phyloP scores from a whole-genome alignment of 2,329 filamentous ascomycete genomes.

The Nemania sp. region DNA sequence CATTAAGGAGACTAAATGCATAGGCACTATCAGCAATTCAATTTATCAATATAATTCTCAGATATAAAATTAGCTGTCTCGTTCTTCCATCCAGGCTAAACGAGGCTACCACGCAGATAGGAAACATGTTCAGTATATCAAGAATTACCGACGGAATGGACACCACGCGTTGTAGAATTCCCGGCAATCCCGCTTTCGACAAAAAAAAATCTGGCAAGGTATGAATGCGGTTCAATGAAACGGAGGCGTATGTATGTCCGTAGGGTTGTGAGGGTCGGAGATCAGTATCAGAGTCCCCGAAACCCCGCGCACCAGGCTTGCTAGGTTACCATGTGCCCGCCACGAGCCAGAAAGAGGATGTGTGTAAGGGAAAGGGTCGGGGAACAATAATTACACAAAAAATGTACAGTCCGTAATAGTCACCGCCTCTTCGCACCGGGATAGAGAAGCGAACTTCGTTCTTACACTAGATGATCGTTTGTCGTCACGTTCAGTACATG shows the following conservation, averaged over 20 bases:
- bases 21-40: neutral
- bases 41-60: neutral
- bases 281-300: neutral
- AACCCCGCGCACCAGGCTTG: neutral
- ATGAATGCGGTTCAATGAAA: conserved; percentile 18
- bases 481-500: neutral
- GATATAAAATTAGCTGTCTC: neutral
- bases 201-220: conserved; percentile 1
- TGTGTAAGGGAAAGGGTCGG: neutral
- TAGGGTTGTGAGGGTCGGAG: conserved; percentile 7
- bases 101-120: neutral
- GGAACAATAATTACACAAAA: conserved; percentile 3
- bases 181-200: conserved; percentile 22
- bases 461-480: conserved; percentile 2
- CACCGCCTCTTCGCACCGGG: conserved; percentile 3
- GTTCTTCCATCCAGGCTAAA: conserved; percentile 3
- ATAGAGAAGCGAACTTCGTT: no score
- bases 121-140: neutral
- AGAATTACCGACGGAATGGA: conserved; percentile 22
- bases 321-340: no score
- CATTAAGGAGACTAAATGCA: no score
- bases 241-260: neutral
- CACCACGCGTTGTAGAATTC: conserved; percentile 9
- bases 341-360: no score
- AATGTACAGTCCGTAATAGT: neutral